A percentile compares a stretch with the other conserved stretches of the same genome.
These are phyloP conservation scores for Echites panduratus DNA, from an alignment of 257 asterid genomes.

Conservation along the genomic window DNA sequence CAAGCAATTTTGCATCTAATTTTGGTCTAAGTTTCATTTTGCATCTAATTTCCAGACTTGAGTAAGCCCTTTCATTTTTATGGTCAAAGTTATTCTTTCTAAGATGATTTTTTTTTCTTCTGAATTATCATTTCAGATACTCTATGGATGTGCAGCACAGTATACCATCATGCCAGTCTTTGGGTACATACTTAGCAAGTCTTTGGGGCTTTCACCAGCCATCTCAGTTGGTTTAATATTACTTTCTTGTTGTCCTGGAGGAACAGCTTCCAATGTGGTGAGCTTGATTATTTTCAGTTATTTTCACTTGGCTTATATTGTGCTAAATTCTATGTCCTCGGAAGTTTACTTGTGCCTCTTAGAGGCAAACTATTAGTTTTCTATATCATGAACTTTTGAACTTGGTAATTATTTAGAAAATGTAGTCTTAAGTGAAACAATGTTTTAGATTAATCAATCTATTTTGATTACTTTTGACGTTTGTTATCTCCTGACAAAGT, in stretches of 20 bases:
- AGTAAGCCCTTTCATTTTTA: neutral
- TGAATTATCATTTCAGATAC: constrained; percentile 38
- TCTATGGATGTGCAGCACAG: constrained; percentile 83
- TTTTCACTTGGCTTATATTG: neutral
- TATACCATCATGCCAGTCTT: constrained; percentile 74
- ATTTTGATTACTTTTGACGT: neutral
- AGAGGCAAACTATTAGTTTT: neutral
- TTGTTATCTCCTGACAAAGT: neutral
- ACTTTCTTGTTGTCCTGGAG: constrained; percentile 92
- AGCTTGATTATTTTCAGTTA: constrained; percentile 17
- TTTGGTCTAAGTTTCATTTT: too few species aligned
- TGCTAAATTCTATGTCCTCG: neutral
- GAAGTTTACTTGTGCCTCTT: neutral
- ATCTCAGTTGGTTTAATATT: constrained; percentile 76
- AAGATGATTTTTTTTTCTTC: neutral
- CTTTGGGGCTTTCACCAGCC: constrained; percentile 69
- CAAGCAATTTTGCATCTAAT: neutral
- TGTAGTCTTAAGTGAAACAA: neutral
- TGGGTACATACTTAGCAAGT: constrained; percentile 64
- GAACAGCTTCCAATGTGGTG: constrained; percentile 97
- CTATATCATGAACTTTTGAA: neutral
- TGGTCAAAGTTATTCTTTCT: neutral
- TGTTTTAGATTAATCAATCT: neutral
- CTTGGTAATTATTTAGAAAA: neutral
- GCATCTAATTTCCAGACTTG: neutral